Evolutionary conservation across 352 stramenopile genomes (phyloP).

Genomic region (Phytophthora megakarya): DNA sequence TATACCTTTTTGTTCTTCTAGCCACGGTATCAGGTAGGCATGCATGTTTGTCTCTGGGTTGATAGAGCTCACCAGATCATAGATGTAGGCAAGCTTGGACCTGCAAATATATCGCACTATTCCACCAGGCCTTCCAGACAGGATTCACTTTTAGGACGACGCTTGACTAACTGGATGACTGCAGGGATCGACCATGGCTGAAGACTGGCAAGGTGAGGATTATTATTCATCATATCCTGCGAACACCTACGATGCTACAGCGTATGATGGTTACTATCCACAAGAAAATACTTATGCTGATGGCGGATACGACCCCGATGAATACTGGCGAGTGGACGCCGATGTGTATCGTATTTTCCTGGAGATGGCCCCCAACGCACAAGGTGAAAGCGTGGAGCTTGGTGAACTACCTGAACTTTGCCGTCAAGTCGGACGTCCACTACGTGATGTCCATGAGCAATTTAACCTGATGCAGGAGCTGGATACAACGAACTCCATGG

Average conservation of each 20-base stretch:
- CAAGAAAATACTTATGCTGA: neutral
- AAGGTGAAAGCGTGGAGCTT: slow-evolving; percentile 43
- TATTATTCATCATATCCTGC: neutral
- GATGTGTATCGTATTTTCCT: slow-evolving; percentile 45
- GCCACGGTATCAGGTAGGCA: neutral
- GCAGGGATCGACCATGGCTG: slow-evolving; percentile 10
- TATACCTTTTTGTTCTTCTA: slow-evolving; percentile 2
- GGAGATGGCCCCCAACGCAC: slow-evolving; percentile 38
- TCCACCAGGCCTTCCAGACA: neutral
- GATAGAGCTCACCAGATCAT: slow-evolving; percentile 3
- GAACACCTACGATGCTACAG: neutral
- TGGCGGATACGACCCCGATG: slow-evolving; percentile 23
- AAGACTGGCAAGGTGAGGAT: slow-evolving; percentile 11
- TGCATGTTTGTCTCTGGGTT: neutral
- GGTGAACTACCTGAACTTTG: slow-evolving; percentile 60
- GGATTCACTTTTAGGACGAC: slow-evolving; percentile 19
- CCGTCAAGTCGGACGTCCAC: slow-evolving; percentile 36
- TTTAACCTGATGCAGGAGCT: slow-evolving; percentile 54
- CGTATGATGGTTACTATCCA: neutral
- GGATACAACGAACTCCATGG: slow-evolving; percentile 66
- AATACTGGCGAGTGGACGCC: slow-evolving; percentile 60
- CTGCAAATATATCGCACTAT: slow-evolving; percentile 19
- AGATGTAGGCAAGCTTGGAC: slow-evolving; percentile 21
- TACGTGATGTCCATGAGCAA: slow-evolving; percentile 54
- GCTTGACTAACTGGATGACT: slow-evolving; percentile 18